A percentile compares a stretch with the other conserved stretches of the same genome.
Evolutionary conservation across 768 basidiomycete species (phyloP).

Genomic region (Macrolepiota fuliginosa): DNA sequence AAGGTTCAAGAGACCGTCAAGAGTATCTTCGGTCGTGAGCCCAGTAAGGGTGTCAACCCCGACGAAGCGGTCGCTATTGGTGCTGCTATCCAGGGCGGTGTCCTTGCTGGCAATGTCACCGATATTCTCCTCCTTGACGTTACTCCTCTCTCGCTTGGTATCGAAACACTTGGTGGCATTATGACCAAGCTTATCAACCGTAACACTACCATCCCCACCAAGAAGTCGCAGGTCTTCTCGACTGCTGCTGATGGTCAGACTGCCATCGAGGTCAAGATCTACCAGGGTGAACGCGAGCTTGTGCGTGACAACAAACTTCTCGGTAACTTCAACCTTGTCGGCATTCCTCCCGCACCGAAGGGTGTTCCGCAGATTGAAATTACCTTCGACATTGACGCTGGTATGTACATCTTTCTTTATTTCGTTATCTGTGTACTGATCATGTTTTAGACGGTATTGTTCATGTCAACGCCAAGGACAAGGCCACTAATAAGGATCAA

Average conservation of each 20-base stretch:
- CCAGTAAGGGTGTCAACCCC: constrained; percentile 98
- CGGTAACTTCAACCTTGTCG: constrained; percentile 99
- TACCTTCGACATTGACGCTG: constrained; percentile 96
- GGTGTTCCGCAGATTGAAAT: constrained; percentile 86
- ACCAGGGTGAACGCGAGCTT: constrained; percentile 98
- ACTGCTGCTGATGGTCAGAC: constrained; percentile 99
- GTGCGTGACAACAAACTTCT: constrained; percentile 98
- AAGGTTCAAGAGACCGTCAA: constrained; percentile 93
- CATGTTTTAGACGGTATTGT: constrained; percentile 79
- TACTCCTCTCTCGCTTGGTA: constrained; percentile 95
- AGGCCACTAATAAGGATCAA: constrained; percentile 87
- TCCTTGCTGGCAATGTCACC: constrained; percentile 93
- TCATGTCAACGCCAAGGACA: constrained; percentile 94
- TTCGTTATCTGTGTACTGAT: constrained; percentile 9
- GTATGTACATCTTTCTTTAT: constrained; percentile 33
- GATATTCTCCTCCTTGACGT: constrained; percentile 95
- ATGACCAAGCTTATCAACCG: constrained; percentile 99
- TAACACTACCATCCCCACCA: constrained; percentile 99
- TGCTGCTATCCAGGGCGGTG: constrained; percentile 97
- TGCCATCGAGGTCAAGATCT: constrained; percentile 99
- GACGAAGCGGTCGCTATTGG: constrained; percentile 99
- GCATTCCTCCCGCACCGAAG: constrained; percentile 87
- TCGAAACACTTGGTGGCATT: constrained; percentile 97
- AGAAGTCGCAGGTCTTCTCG: constrained; percentile 99
- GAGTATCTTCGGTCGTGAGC: constrained; percentile 90